These are phyloP conservation scores for Cyanidioschyzon merolae DNA, from an alignment of 23 red algal species.

Conservation along the genomic window DNA sequence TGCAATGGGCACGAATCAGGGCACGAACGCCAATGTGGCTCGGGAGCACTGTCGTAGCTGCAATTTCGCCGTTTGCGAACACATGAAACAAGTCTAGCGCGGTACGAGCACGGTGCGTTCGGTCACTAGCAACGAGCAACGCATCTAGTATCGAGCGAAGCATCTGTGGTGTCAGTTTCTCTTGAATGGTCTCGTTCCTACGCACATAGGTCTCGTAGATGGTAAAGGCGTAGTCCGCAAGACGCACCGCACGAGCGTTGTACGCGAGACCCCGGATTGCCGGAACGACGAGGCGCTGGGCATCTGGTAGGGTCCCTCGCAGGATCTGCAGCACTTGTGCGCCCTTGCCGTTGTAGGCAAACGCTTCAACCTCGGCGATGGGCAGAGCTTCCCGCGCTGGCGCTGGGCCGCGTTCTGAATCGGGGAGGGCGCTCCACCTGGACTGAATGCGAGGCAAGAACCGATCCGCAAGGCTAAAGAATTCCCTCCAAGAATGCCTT, in stretches of 20 bases:
- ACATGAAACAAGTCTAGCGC: neutral
- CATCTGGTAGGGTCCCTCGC: neutral
- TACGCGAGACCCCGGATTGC: constrained; percentile 1
- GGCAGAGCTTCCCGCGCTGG: neutral
- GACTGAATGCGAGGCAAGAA: neutral
- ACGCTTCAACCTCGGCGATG: neutral
- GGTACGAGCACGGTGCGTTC: neutral
- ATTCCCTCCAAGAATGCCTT: neutral
- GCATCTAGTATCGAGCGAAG: neutral
- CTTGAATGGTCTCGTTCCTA: no score
- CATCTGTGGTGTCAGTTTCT: neutral
- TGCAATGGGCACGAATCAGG: neutral
- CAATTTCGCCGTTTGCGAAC: neutral
- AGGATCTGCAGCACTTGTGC: neutral
- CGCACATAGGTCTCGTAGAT: neutral
- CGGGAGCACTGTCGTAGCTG: neutral
- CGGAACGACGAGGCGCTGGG: neutral
- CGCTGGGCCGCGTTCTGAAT: neutral
- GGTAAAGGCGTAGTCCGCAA: neutral
- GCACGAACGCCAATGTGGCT: neutral
- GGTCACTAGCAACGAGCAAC: neutral
- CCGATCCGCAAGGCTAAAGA: neutral
- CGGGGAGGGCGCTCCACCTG: neutral
- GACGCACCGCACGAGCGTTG: neutral
- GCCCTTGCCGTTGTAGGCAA: neutral